Evolutionary conservation across 2,329 filamentous ascomycete genomes (phyloP).

Genomic region (Aspergillus flavus): DNA sequence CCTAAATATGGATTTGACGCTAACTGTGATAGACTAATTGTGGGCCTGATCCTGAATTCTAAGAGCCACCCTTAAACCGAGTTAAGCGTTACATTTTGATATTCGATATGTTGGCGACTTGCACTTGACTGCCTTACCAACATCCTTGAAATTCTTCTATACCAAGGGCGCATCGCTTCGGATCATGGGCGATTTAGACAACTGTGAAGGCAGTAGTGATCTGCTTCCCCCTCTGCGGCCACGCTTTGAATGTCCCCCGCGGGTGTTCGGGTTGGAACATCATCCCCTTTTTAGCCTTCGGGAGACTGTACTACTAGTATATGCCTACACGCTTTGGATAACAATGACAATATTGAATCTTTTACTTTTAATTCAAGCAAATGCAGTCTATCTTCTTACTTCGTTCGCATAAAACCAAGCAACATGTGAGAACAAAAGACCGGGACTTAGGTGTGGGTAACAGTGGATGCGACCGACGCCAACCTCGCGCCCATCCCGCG

Average conservation of each 20-base stretch:
- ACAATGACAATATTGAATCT: constrained; percentile 13
- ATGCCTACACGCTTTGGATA: constrained; percentile 16
- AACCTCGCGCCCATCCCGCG: constrained; percentile 1
- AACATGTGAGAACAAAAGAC: background rate
- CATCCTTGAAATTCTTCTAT: constrained; percentile 7
- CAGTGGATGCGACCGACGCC: background rate
- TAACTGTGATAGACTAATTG: constrained; percentile 70
- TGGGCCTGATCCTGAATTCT: constrained; percentile 90
- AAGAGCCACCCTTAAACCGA: constrained; percentile 55
- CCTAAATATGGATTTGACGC: constrained; percentile 7
- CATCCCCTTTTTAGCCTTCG: background rate
- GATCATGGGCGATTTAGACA: constrained; percentile 3
- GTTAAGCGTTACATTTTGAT: constrained; percentile 5
- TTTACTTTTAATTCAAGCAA: background rate
- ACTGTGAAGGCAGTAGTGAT: background rate
- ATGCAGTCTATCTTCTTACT: background rate
- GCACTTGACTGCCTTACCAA: constrained; percentile 1
- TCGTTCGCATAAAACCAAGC: background rate
- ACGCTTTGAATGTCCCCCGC: background rate
- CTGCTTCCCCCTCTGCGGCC: background rate
- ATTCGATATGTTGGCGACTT: constrained; percentile 14
- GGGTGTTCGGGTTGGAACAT: background rate
- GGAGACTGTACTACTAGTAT: constrained; percentile 25
- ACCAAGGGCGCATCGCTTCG: constrained; percentile 6
- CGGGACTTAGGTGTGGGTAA: background rate